Evolutionary conservation across 2,329 filamentous ascomycete species (phyloP), one percentile per base, ranked within the genome.

Genomic region (Penicillium sp.): DNA sequence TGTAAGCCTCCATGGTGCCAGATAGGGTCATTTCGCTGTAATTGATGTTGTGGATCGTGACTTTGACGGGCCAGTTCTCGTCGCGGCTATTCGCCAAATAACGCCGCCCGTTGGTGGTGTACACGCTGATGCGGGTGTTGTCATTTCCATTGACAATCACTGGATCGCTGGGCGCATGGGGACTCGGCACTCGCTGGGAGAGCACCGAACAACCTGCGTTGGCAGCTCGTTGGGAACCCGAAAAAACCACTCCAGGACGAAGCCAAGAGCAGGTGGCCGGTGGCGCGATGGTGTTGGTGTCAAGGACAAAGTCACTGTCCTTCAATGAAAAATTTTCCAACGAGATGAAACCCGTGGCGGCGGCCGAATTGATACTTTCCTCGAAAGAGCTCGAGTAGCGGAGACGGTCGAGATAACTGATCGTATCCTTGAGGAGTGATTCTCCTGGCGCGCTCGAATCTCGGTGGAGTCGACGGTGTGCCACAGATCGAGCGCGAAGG

Each of bases 1-100:
- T 79, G 62, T 80, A 82, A 3, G 80, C 80, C 60, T 82, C 77
- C 80, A 84, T 84, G 6, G 78, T 82, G 3, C 79, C 80, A 14
- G 77, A 75, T 12, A 84, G 59, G 0, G 75, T 77, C 77, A 82
- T 80, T 12, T 65, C 68, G 3, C 69, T 64, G 50, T 72, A 73
- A 57, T 84, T 77, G 30, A 83, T 71, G 12, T 72, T 67, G 51
- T 82, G 77, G 26, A 84, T 74, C 2, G 73, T 79, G 36, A 84
- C 79, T 44, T 78, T 79, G 20, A 84, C 80, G 5, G 79, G 79
- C 80, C 80, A 84, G 30, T 74, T 72, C 48, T 82, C 77, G 38
- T 76, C 73, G 18, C 69, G 42, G 26, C 52, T 57, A 20, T 55
- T 57, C 16, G 62, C 56, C 37, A 59, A 45, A 36, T 66, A 65